phyloP scores from a whole-genome alignment of 345 rosid species.

The Linum usitatissimum region DNA sequence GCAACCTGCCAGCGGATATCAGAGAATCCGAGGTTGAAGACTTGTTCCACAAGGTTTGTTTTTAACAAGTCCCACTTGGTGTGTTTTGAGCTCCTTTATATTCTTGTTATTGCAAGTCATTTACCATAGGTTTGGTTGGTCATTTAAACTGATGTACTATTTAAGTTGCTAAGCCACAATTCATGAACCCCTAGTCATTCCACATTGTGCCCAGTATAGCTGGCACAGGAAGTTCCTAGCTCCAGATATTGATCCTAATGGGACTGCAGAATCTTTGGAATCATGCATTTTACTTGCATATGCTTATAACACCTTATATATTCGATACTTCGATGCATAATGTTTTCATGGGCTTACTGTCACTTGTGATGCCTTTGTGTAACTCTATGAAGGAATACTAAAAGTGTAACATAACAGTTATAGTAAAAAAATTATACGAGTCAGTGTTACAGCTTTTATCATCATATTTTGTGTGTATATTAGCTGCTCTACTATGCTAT shows the following conservation, averaged over 20 bases:
- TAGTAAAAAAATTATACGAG: no score
- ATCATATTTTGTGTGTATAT: background rate
- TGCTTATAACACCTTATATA: background rate
- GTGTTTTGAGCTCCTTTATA: background rate
- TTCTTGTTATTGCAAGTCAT: background rate
- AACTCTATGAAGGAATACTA: background rate
- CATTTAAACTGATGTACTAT: background rate
- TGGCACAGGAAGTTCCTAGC: background rate
- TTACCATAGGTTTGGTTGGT: background rate
- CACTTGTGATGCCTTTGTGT: background rate
- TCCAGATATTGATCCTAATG: background rate
- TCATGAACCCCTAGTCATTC: background rate
- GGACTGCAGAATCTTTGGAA: background rate
- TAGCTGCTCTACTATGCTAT: background rate
- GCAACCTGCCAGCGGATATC: constrained; percentile 86
- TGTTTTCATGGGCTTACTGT: background rate
- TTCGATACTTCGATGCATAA: background rate
- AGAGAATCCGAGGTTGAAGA: constrained; percentile 86
- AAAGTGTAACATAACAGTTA: background rate
- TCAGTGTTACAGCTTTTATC: background rate
- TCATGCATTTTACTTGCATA: background rate
- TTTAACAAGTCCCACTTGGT: constrained; percentile 2
- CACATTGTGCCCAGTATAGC: background rate
- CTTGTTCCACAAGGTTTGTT: constrained; percentile 79
- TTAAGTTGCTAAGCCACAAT: background rate